A percentile compares a stretch with the other conserved stretches of the same genome.
These are phyloP conservation scores for Aspergillus sclerotiicarbonarius DNA, from an alignment of 495 filamentous ascomycete species.

Conservation along the genomic window DNA sequence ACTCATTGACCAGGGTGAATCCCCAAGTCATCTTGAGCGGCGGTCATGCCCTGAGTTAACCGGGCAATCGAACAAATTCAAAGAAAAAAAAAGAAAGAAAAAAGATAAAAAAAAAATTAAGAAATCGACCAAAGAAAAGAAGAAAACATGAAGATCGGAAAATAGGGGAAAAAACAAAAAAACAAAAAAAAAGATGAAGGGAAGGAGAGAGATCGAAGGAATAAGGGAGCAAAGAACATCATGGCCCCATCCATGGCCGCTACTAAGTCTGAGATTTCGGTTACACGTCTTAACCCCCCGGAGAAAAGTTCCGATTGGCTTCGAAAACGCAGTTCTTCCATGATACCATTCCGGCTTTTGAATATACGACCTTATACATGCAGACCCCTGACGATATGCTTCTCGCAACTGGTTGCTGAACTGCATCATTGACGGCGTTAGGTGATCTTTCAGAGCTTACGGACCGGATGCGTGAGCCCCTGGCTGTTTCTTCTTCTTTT, in stretches of 20 bases:
- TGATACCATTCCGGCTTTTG: conserved; percentile 4
- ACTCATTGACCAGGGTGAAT: conserved; percentile 36
- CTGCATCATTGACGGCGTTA: conserved; percentile 47
- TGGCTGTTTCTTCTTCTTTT: conserved; percentile 33
- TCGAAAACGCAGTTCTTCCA: conserved; percentile 2
- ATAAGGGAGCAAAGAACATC: neutral
- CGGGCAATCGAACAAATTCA: conserved; percentile 17
- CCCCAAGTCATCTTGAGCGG: conserved; percentile 54
- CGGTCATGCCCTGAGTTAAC: conserved; percentile 47
- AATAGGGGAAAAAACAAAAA: conserved; percentile 3
- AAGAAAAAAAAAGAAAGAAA: conserved; percentile 3
- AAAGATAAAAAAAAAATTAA: neutral
- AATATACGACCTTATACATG: conserved; percentile 7
- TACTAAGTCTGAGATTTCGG: neutral
- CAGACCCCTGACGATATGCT: conserved; percentile 1
- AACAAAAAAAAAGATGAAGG: neutral
- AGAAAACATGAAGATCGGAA: neutral
- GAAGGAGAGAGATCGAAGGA: neutral
- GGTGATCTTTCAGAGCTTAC: conserved; percentile 40
- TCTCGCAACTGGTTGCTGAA: conserved; percentile 10
- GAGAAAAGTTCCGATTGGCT: conserved; percentile 3
- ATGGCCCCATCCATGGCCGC: neutral
- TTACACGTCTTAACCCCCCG: neutral
- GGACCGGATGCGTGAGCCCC: conserved; percentile 48
- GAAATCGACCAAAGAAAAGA: neutral